Conservation (phyloP, 129 eudicot species). For the Centella asiatica region DNA sequence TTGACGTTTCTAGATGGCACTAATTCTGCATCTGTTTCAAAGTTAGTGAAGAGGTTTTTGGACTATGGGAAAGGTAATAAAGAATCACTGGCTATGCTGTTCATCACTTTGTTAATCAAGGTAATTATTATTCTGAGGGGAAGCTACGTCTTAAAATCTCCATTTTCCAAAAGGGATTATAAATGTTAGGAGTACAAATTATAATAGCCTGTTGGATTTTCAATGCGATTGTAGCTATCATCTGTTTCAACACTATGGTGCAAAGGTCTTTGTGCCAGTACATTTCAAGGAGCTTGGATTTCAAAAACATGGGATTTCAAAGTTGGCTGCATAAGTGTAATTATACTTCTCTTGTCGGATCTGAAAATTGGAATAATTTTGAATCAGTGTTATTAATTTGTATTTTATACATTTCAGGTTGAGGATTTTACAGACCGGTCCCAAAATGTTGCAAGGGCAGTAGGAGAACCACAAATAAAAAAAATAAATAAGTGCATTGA, state of each 20-base stretch:
- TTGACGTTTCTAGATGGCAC: conserved; percentile 48
- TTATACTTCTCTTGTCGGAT: conserved; percentile 2
- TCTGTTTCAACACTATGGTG: conserved; percentile 77
- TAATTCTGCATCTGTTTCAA: conserved; percentile 47
- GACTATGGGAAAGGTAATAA: conserved; percentile 54
- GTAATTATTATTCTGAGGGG: too few species aligned
- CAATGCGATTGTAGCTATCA: conserved; percentile 46
- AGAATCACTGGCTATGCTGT: conserved; percentile 75
- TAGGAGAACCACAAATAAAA: conserved; percentile 37
- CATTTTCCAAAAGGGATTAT: too few species aligned
- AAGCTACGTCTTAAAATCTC: too few species aligned
- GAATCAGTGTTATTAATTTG: not conserved
- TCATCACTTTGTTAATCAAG: conserved; percentile 64
- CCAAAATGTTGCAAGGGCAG: conserved; percentile 85
- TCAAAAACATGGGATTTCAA: conserved; percentile 60
- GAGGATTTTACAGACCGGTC: conserved; percentile 92
- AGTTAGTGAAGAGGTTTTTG: conserved; percentile 30
- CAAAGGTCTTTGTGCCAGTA: conserved; percentile 85
- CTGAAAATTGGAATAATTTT: not conserved
- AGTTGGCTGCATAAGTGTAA: conserved; percentile 67
- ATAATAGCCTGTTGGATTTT: not conserved
- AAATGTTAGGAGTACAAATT: not conserved
- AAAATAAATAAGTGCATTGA: conserved; percentile 44
- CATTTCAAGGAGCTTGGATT: conserved; percentile 69
- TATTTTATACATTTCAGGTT: conserved; percentile 35